Conservation (phyloP, 345 rosid species). For the Cardamine occulta region DNA sequence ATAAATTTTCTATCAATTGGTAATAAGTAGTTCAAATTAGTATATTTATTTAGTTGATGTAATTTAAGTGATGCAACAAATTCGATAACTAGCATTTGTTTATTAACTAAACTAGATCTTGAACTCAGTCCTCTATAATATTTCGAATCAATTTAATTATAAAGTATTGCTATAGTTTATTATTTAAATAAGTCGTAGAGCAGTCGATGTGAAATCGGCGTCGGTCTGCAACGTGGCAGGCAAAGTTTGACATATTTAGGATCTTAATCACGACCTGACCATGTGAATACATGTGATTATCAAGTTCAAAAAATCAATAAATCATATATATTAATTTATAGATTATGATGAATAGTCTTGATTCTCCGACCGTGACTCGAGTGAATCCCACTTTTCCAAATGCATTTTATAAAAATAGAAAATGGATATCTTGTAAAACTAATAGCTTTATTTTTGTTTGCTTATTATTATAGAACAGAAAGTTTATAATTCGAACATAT, state of each 20-base stretch:
- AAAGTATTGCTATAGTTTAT: background rate
- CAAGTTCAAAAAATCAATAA: background rate
- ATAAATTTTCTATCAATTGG: no score
- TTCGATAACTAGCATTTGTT: background rate
- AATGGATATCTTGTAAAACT: background rate
- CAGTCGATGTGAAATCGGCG: slow-evolving; percentile 29
- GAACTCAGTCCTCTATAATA: background rate
- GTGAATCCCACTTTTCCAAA: background rate
- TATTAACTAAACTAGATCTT: background rate
- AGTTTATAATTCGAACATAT: no score
- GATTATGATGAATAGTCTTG: slow-evolving; percentile 17
- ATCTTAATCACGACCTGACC: slow-evolving; percentile 32
- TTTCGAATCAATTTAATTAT: background rate
- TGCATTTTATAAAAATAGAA: background rate
- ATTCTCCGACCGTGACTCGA: background rate
- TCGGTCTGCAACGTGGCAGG: slow-evolving; percentile 36
- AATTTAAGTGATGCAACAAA: no score
- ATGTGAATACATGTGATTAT: slow-evolving; percentile 41
- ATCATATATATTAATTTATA: background rate
- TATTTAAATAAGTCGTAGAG: slow-evolving; percentile 5
- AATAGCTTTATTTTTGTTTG: background rate
- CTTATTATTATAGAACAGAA: no score
- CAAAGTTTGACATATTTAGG: slow-evolving; percentile 38
- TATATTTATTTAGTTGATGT: no score
- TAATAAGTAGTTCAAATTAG: no score